Base-by-base conservation (phyloP, 2,329 filamentous ascomycete genomes). In the Lachnellula occidentalis region DNA sequence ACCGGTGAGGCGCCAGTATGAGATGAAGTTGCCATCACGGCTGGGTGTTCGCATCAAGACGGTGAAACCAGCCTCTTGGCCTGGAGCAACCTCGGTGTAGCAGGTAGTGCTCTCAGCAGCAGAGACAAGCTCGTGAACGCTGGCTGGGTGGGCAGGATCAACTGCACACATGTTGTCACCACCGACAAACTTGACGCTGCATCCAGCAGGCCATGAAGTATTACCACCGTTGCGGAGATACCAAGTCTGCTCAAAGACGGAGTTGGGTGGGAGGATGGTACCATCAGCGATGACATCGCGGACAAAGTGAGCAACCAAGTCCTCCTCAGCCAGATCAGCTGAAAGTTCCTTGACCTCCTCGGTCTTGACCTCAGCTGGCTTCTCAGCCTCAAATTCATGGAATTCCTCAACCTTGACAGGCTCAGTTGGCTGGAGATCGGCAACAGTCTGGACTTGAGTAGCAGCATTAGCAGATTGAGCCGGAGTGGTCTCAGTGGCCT, bases 161-260 rank as follows among this genome's bases (percentile, higher is more conserved):
- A 96, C 81, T 62, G 92, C 88, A 64, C 95, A 90, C 94, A 99
- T 97, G 73, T 92, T 91, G 71, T 97, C 92, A 49, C 94, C 94
- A 55, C 92, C 91, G 56, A 95, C 87, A 67, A 92, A 96, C 72
- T 88, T 90, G 64, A 97, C 88, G 54, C 86, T 87, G 77, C 90
- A 95, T 58, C 92, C 94, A 53, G 85, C 82, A 37, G 94, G 94
- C 94, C 94, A 99, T 12, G 85, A 72, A 48, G 78, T 74, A 11
- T 82, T 82, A 27, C 94, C 92, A 19, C 87, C 85, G 69, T 99
- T 99, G 66, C 85, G 86, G 41, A 99, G 80, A 51, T 88, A 87
- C 94, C 94, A 99, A 2, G 88, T 90, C 72, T 99, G 92, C 64
- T 88, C 82, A 67, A 99, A 96, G 34, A 86, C 80, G 51, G 84